Percentiles rank a stretch among this genome's conserved stretches.
These are phyloP conservation scores for Ophiostoma pallidulum DNA, from an alignment of 2,329 filamentous ascomycete species.

Conservation along the genomic window DNA sequence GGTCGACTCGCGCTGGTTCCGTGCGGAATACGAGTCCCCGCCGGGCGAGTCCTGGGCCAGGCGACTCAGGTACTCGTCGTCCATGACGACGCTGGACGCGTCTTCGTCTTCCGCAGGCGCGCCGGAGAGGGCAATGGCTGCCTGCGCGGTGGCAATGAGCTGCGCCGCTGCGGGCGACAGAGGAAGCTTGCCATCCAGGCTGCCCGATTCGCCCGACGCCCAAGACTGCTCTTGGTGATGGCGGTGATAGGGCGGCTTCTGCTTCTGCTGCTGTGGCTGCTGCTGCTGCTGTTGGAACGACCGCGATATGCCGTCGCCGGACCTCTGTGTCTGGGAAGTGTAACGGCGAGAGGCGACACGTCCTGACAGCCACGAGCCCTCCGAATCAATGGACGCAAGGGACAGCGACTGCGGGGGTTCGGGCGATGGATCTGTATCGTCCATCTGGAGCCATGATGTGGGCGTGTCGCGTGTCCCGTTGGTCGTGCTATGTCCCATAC, in stretches of 20 bases:
- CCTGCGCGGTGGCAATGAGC: neutral
- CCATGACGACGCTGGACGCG: slow-evolving; percentile 40
- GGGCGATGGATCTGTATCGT: slow-evolving; percentile 38
- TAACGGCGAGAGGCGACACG: slow-evolving; percentile 36
- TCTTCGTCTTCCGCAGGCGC: slow-evolving; percentile 49
- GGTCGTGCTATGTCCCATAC: slow-evolving; percentile 1
- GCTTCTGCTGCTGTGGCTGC: slow-evolving; percentile 30
- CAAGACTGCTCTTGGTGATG: slow-evolving; percentile 35
- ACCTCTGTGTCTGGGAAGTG: slow-evolving; percentile 31
- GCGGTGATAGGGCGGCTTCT: too few relatives aligned
- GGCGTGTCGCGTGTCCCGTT: slow-evolving; percentile 36
- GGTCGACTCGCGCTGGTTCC: slow-evolving; percentile 33
- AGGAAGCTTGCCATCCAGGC: slow-evolving; percentile 32
- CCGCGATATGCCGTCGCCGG: slow-evolving; percentile 45
- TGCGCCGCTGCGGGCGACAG: slow-evolving; percentile 18
- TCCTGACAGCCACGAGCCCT: slow-evolving; percentile 91
- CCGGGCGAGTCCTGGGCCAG: slow-evolving; percentile 26
- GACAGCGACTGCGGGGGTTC: slow-evolving; percentile 70
- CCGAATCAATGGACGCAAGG: slow-evolving; percentile 86
- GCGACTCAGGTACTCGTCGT: slow-evolving; percentile 66
- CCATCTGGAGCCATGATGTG: slow-evolving; percentile 30
- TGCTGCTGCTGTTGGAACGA: slow-evolving; percentile 31
- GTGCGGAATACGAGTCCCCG: slow-evolving; percentile 18
- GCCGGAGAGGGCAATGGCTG: neutral
- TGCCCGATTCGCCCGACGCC: slow-evolving; percentile 40